phyloP scores from a whole-genome alignment of 2,329 filamentous ascomycete genomes.

The Diplodia corticola region DNA sequence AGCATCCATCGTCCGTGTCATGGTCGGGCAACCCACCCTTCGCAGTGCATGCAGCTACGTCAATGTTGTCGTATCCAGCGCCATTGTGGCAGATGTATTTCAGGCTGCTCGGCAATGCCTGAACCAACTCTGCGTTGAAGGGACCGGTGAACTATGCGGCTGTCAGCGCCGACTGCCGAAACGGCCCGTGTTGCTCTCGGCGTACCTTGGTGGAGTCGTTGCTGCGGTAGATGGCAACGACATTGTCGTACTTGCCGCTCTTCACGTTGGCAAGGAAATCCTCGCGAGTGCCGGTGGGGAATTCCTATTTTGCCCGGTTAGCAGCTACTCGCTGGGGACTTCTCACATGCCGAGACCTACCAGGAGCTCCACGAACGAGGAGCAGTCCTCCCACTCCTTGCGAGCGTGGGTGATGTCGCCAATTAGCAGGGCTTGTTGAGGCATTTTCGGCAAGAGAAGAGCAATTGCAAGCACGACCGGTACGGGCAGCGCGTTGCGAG shows the following conservation, averaged over 20 bases:
- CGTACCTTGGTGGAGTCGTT: constrained; percentile 55
- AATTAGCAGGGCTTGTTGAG: constrained; percentile 45
- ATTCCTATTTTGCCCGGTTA: constrained; percentile 46
- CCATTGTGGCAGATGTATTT: constrained; percentile 50
- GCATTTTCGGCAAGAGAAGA: not conserved
- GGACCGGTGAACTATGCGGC: constrained; percentile 42
- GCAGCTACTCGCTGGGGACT: not conserved
- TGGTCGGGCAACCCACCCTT: constrained; percentile 27
- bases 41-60: constrained; percentile 53
- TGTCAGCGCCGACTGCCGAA: not conserved
- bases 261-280: constrained; percentile 59
- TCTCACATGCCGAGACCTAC: constrained; percentile 25
- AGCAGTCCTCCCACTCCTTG: constrained; percentile 48
- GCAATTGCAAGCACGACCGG: not conserved
- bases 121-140: constrained; percentile 48
- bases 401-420: constrained; percentile 47
- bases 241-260: constrained; percentile 56
- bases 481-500: not conserved
- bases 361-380: constrained; percentile 34
- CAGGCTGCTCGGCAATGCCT: constrained; percentile 43
- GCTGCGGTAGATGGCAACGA: constrained; percentile 59
- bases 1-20: not conserved
- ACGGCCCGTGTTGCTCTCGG: not conserved
- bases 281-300: constrained; percentile 53
- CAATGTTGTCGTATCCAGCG: constrained; percentile 63